A percentile compares a stretch with the other conserved stretches of the same genome.
Conservation (phyloP, 352 stramenopile species). For the Phytophthora quininea region DNA sequence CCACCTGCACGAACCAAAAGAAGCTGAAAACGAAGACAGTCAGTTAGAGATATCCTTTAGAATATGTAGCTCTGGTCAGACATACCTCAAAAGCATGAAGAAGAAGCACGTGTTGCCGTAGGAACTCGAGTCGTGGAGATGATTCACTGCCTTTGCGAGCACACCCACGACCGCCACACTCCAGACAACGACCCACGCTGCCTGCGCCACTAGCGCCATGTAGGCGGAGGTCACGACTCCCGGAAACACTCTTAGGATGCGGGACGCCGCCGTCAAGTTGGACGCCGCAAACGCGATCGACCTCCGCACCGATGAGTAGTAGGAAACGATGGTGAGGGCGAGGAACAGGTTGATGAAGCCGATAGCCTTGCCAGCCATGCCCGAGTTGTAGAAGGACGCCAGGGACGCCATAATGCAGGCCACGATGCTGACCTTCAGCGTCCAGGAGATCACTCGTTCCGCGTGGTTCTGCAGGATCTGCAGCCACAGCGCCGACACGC, state of each 20-base stretch:
- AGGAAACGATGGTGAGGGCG: conserved; percentile 61
- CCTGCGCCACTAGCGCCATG: conserved; percentile 62
- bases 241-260: conserved; percentile 79
- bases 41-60: neutral
- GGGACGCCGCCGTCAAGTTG: conserved; percentile 73
- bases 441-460: conserved; percentile 72
- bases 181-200: conserved; percentile 80
- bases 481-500: conserved; percentile 78
- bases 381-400: conserved; percentile 73
- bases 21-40: conserved; percentile 42
- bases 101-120: conserved; percentile 83
- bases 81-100: conserved; percentile 85
- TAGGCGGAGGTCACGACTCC: conserved; percentile 73
- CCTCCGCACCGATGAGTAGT: conserved; percentile 67
- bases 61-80: neutral
- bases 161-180: conserved; percentile 77
- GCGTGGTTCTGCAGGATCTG: conserved; percentile 79
- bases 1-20: conserved; percentile 87
- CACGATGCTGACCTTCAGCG: conserved; percentile 66
- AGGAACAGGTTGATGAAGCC: conserved; percentile 86
- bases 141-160: conserved; percentile 55
- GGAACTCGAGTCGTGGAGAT: conserved; percentile 60
- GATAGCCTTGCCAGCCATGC: conserved; percentile 75
- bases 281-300: conserved; percentile 84
- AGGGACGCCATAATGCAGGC: conserved; percentile 54